phyloP scores from a whole-genome alignment of 805 yeast species.

The Candida verbasci region DNA sequence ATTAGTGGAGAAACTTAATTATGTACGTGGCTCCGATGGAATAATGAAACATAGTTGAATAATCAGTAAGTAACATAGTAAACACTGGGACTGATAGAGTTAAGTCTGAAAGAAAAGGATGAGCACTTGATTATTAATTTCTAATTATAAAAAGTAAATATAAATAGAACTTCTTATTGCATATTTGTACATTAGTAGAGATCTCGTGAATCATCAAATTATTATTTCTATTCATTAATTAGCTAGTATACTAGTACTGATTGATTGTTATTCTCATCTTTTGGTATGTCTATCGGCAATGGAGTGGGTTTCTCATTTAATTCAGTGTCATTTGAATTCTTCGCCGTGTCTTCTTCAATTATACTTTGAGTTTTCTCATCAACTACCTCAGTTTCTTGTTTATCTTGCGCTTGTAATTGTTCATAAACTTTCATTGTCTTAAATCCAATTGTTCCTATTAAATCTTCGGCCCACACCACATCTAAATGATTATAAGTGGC shows the following conservation, averaged over 20 bases:
- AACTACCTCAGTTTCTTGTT: background rate
- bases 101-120: too few species aligned
- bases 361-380: background rate
- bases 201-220: too few species aligned
- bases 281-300: background rate
- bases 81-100: too few species aligned
- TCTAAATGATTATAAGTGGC: conserved; percentile 80
- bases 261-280: background rate
- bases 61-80: too few species aligned
- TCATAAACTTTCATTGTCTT: conserved; percentile 11
- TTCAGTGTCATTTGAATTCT: background rate
- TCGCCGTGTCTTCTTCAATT: background rate
- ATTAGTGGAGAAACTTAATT: too few species aligned
- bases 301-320: background rate
- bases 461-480: conserved; percentile 88
- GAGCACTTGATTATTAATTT: too few species aligned
- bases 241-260: conserved; percentile 1
- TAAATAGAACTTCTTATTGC: too few species aligned
- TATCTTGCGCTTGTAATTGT: background rate
- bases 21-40: too few species aligned
- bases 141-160: too few species aligned
- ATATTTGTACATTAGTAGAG: too few species aligned
- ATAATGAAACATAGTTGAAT: too few species aligned
- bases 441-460: conserved; percentile 59
- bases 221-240: background rate